Percentiles rank a stretch among this genome's conserved stretches.
These are phyloP conservation scores for Ceratopteris richardii DNA, from an alignment of 75 land plant genomes.

Conservation along the genomic window DNA sequence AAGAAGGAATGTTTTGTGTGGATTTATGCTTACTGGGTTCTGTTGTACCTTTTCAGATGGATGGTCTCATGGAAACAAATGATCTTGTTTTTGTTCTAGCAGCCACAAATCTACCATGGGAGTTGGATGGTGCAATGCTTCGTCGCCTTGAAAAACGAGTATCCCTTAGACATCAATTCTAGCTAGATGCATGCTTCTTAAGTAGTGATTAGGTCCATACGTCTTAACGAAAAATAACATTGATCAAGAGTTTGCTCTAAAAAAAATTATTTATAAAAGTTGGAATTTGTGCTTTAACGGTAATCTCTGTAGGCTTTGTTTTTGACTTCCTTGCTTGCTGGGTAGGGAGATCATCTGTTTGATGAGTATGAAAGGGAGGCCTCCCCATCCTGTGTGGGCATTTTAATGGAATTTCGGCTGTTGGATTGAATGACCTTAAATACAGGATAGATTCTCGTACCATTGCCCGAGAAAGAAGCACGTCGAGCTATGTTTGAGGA, in stretches of 20 bases:
- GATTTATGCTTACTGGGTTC: too few relatives aligned
- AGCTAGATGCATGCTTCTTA: background rate
- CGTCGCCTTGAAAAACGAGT: slow-evolving; percentile 95
- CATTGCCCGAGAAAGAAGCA: slow-evolving; percentile 95
- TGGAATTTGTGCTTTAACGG: too few relatives aligned
- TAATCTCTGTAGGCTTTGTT: too few relatives aligned
- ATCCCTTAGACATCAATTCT: slow-evolving; percentile 28
- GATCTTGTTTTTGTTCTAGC: slow-evolving; percentile 96
- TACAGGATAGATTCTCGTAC: slow-evolving; percentile 66
- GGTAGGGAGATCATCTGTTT: too few relatives aligned
- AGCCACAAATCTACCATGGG: slow-evolving; percentile 98
- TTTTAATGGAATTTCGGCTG: too few relatives aligned
- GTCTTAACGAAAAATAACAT: too few relatives aligned
- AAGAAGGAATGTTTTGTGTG: background rate
- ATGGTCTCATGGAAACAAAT: slow-evolving; percentile 71
- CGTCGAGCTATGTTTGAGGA: slow-evolving; percentile 86
- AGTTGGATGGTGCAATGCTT: slow-evolving; percentile 95
- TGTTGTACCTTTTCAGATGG: slow-evolving; percentile 59
- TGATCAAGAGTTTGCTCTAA: background rate
- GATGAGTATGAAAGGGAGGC: too few relatives aligned
- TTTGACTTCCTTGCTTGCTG: too few relatives aligned
- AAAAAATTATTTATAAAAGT: background rate
- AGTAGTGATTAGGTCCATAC: background rate
- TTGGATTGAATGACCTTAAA: slow-evolving; percentile 10
- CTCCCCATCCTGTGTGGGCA: too few relatives aligned